Conservation (phyloP, 495 filamentous ascomycete species). For the Aspergillus cavernicola region DNA sequence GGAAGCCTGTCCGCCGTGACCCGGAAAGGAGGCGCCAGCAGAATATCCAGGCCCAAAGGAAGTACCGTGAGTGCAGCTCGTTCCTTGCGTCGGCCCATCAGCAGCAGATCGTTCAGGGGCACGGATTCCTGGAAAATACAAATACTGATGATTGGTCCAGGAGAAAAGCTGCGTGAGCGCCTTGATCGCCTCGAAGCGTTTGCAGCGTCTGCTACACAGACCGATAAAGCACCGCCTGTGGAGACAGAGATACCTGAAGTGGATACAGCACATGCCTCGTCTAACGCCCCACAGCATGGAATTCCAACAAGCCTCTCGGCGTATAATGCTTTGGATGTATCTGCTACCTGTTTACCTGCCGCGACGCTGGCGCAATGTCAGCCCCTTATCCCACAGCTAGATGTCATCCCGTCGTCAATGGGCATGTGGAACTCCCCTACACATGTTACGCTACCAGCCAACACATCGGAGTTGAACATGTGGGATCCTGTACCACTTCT, state of each 20-base stretch:
- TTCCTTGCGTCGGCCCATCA: no score
- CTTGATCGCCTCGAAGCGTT: slow-evolving; percentile 19
- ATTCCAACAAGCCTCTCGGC: neutral
- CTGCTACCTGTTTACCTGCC: slow-evolving; percentile 2
- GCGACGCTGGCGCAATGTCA: slow-evolving; percentile 1
- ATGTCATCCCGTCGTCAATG: slow-evolving; percentile 9
- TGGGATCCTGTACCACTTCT: neutral
- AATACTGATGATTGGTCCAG: slow-evolving; percentile 7
- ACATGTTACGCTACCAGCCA: neutral
- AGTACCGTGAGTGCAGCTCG: slow-evolving; percentile 21
- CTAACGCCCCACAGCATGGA: neutral
- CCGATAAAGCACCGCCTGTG: neutral
- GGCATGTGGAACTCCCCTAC: slow-evolving; percentile 6
- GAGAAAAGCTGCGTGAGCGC: slow-evolving; percentile 22
- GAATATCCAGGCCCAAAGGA: slow-evolving; percentile 28
- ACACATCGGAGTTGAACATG: neutral
- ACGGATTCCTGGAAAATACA: neutral
- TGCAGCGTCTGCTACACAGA: slow-evolving; percentile 11
- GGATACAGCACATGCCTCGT: neutral
- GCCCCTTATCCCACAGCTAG: neutral
- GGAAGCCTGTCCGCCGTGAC: slow-evolving; percentile 28
- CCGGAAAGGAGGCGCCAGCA: slow-evolving; percentile 29
- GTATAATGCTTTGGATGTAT: slow-evolving; percentile 3
- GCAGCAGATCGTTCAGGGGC: no score
- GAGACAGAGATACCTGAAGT: neutral